phyloP scores from a whole-genome alignment of 116 monocot species.

The Posidonia oceanica region DNA sequence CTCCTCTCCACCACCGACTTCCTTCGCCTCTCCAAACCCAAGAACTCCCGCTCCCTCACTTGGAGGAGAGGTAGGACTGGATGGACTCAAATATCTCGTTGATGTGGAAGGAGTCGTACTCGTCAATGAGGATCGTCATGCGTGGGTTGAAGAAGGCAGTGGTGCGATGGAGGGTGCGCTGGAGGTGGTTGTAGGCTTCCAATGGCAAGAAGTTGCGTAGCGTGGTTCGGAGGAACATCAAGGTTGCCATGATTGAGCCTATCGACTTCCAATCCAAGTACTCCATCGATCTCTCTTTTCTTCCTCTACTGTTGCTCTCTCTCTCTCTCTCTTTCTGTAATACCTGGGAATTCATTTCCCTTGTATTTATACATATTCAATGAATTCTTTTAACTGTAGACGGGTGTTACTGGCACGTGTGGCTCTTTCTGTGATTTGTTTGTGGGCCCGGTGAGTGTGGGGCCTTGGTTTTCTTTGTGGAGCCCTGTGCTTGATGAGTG shows the following conservation, averaged over 20 bases:
- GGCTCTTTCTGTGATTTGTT: too few species aligned
- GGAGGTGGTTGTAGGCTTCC: slow-evolving; percentile 23
- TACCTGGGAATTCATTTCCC: too few species aligned
- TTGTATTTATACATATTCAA: too few species aligned
- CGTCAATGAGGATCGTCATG: slow-evolving; percentile 26
- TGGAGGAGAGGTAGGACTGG: slow-evolving; percentile 36
- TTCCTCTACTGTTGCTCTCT: too few species aligned
- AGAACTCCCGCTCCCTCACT: slow-evolving; percentile 20
- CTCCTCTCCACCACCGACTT: slow-evolving; percentile 17
- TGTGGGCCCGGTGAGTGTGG: too few species aligned
- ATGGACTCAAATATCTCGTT: slow-evolving; percentile 33
- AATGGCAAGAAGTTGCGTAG: slow-evolving; percentile 31
- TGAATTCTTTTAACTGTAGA: too few species aligned
- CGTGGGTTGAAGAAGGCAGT: slow-evolving; percentile 21
- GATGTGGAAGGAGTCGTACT: slow-evolving; percentile 19
- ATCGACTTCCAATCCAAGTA: slow-evolving; percentile 27
- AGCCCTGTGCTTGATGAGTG: too few species aligned
- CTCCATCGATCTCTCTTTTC: background rate
- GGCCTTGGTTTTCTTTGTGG: too few species aligned
- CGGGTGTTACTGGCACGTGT: too few species aligned
- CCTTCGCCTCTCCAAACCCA: slow-evolving; percentile 25
- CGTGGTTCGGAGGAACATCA: slow-evolving; percentile 34
- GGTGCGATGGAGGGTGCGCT: slow-evolving; percentile 16
- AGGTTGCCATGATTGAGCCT: slow-evolving; percentile 35
- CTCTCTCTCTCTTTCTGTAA: too few species aligned